Evolutionary conservation across 306 rosid genomes (phyloP), one percentile per base, ranked within the genome.

Genomic region (Hippophae gyantsensis): DNA sequence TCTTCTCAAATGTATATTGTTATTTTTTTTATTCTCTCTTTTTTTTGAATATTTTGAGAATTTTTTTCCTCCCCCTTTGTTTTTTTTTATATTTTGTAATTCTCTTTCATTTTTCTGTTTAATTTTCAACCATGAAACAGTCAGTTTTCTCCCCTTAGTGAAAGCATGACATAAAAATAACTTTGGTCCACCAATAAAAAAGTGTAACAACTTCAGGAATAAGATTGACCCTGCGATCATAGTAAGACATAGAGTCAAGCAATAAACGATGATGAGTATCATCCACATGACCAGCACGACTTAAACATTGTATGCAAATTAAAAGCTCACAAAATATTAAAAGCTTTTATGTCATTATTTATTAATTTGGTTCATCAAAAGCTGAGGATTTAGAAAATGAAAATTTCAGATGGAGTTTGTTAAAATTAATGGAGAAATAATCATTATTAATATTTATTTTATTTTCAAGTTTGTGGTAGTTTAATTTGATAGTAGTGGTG

Each of bases 171-270:
- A 63, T 63, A 76, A 68, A 67, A 77, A 52, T 66, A 49, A 76
- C 74, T 69, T 48, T 77, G 72, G 76, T 75, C 77, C 77, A 78
- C 79, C 70, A 72, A 68, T 74, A 79, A 70, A 72, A 74, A 66
- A 76, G 54, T 42, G 82, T 55, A 76, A 82, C 67, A 86, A 71
- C 89, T 73, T 72, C 81, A 58, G 72, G 80, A 78, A 78, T 46
- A 83, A 72, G 69, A 76, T 74, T 61, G 71, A 78, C 84, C 95
- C 95, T 84, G 97, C 97, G 86, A 87, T 82, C 83, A 90, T 87
- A 77, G 84, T 61, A 86, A 82, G 78, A 77, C 79, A 76, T 60
- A 60, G 68, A 72, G 90, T 84, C 89, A 90, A 87, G 74, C 78
- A 78, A 76, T 70, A 78, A 78, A 57, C 75, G 72, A 42, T 59